Evolutionary conservation across 208 protist species (phyloP).

Genomic region (Acanthamoeba lenticulata): DNA sequence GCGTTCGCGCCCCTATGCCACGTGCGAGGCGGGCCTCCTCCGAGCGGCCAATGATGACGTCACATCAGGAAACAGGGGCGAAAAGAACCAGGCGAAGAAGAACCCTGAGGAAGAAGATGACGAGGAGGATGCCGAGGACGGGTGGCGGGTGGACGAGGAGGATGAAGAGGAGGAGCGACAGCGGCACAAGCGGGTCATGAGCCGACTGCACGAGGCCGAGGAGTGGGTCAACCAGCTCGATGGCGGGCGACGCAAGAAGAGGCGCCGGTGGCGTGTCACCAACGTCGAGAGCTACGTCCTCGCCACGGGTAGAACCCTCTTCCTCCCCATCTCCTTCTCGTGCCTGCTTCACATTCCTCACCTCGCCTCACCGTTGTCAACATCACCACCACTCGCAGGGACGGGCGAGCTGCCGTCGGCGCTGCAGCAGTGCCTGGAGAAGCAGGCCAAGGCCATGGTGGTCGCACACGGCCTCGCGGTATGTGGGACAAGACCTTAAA

Average conservation of each 20-base stretch:
- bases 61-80: no score
- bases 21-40: no score
- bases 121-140: no score
- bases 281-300: constrained; percentile 16
- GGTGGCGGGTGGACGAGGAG: no score
- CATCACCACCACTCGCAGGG: not conserved
- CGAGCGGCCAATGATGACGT: no score
- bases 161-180: constrained; percentile 18
- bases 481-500: no score
- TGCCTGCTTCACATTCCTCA: not conserved
- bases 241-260: not conserved
- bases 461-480: not conserved
- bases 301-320: not conserved
- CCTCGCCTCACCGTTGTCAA: no score
- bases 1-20: no score
- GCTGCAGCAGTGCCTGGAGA: not conserved
- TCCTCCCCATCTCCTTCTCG: not conserved
- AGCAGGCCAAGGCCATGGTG: not conserved
- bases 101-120: no score
- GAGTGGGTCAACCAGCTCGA: constrained; percentile 11
- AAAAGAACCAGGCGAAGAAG: no score
- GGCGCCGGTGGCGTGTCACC: not conserved
- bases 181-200: not conserved
- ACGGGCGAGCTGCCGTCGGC: not conserved
- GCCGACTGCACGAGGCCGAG: not conserved